Evolutionary conservation across 2,329 filamentous ascomycete species (phyloP).

Genomic region (Colletotrichum tanaceti): DNA sequence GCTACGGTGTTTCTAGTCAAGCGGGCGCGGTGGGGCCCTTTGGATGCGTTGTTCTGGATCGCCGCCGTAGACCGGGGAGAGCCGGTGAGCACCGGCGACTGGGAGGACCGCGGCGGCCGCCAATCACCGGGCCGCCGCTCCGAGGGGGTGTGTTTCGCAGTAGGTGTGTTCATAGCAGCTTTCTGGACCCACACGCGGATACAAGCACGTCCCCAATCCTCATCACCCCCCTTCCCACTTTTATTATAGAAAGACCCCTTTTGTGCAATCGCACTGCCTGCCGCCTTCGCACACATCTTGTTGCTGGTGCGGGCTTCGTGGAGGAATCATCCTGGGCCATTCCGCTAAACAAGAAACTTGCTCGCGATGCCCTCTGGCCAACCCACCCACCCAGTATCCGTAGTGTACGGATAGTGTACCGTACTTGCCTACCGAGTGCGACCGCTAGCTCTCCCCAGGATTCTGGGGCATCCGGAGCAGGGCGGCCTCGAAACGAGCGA

Average conservation of each 20-base stretch:
- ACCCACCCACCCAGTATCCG: conserved; percentile 1
- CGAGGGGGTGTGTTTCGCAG: conserved; percentile 19
- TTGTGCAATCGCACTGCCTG: conserved; percentile 20
- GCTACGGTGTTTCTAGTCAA: conserved; percentile 16
- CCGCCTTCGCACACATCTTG: not conserved
- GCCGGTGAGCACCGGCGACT: conserved; percentile 32
- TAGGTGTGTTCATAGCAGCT: not conserved
- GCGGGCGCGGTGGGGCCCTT: not conserved
- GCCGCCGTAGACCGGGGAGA: conserved; percentile 35
- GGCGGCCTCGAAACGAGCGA: conserved; percentile 5
- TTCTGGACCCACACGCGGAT: not conserved
- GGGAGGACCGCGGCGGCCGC: conserved; percentile 13
- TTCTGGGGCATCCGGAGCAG: not conserved
- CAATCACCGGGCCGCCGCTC: conserved; percentile 20
- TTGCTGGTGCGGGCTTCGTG: conserved; percentile 2
- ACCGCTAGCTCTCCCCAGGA: conserved; percentile 16
- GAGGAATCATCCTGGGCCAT: conserved; percentile 27
- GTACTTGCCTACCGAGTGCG: not conserved
- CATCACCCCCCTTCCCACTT: too few species aligned
- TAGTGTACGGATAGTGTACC: too few species aligned
- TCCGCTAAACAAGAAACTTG: conserved; percentile 39
- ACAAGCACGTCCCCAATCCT: not conserved
- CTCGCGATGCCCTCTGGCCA: conserved; percentile 7
- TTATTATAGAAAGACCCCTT: conserved; percentile 25
- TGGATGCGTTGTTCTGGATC: conserved; percentile 36